Evolutionary conservation across 2,329 filamentous ascomycete genomes (phyloP).

Genomic region (Passalora sequoiae): DNA sequence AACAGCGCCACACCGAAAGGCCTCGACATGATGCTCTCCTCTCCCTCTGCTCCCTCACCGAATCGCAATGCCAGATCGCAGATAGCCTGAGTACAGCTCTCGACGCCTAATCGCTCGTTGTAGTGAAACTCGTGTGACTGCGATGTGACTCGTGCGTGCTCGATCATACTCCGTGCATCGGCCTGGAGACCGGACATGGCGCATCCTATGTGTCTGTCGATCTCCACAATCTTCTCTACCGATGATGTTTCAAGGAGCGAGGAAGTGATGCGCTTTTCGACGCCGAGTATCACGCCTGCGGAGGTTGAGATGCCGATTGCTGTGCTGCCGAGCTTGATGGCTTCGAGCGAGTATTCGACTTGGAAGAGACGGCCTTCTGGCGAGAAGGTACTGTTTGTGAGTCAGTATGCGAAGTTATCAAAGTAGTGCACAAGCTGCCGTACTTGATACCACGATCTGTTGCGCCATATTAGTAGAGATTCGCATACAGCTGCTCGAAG

Average conservation of each 20-base stretch:
- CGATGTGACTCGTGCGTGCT: slow-evolving; percentile 91
- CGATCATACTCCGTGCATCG: slow-evolving; percentile 94
- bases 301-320: slow-evolving; percentile 95
- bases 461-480: too few relatives aligned
- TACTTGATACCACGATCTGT: slow-evolving; percentile 97
- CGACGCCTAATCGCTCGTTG: slow-evolving; percentile 87
- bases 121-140: slow-evolving; percentile 98
- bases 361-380: slow-evolving; percentile 99
- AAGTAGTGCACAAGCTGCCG: too few relatives aligned
- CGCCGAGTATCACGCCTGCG: slow-evolving; percentile 90
- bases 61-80: slow-evolving; percentile 95
- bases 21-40: slow-evolving; percentile 93
- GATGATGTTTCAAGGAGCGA: slow-evolving; percentile 95
- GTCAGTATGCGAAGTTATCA: too few relatives aligned
- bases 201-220: slow-evolving; percentile 97
- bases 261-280: slow-evolving; percentile 98
- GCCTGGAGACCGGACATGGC: slow-evolving; percentile 98
- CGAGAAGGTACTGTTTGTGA: slow-evolving; percentile 78
- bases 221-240: slow-evolving; percentile 99
- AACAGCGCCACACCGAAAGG: slow-evolving; percentile 95
- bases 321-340: slow-evolving; percentile 98
- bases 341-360: slow-evolving; percentile 99
- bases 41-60: slow-evolving; percentile 71
- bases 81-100: slow-evolving; percentile 98
- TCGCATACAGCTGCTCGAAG: too few relatives aligned